A percentile compares a stretch with the other conserved stretches of the same genome.
phyloP scores from a whole-genome alignment of 2,329 filamentous ascomycete species.

The Venturia aucupariae region DNA sequence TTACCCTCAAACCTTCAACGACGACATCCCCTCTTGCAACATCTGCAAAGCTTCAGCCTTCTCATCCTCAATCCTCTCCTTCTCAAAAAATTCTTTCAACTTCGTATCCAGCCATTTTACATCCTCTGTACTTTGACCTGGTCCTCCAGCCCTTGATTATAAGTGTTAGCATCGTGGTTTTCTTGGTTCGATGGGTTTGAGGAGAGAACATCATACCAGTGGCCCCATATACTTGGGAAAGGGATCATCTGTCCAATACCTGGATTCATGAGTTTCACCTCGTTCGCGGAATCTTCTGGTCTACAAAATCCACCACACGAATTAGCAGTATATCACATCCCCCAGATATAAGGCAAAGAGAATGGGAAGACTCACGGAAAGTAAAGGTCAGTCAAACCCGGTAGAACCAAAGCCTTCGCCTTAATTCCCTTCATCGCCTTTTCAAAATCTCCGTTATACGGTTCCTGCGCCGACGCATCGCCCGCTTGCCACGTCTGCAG shows the following conservation, averaged over 20 bases:
- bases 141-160: slow-evolving; percentile 40
- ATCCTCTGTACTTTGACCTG: slow-evolving; percentile 61
- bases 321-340: neutral
- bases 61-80: neutral
- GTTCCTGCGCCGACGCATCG: slow-evolving; percentile 59
- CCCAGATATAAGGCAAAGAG: slow-evolving; percentile 14
- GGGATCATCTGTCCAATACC: slow-evolving; percentile 47
- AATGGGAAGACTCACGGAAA: slow-evolving; percentile 49
- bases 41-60: neutral
- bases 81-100: slow-evolving; percentile 43
- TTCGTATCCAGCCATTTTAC: slow-evolving; percentile 61
- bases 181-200: neutral
- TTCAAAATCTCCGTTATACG: slow-evolving; percentile 58
- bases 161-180: neutral
- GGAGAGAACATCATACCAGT: slow-evolving; percentile 25
- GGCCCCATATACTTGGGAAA: slow-evolving; percentile 57
- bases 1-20: neutral
- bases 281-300: slow-evolving; percentile 67
- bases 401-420: slow-evolving; percentile 62
- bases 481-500: slow-evolving; percentile 69
- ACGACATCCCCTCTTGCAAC: neutral
- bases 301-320: slow-evolving; percentile 27
- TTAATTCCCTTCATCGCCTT: slow-evolving; percentile 56
- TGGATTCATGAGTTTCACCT: slow-evolving; percentile 54
- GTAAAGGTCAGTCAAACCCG: slow-evolving; percentile 66